Evolutionary conservation across 78 protist species (phyloP).

Genomic region (Cavenderia fasciculata): DNA sequence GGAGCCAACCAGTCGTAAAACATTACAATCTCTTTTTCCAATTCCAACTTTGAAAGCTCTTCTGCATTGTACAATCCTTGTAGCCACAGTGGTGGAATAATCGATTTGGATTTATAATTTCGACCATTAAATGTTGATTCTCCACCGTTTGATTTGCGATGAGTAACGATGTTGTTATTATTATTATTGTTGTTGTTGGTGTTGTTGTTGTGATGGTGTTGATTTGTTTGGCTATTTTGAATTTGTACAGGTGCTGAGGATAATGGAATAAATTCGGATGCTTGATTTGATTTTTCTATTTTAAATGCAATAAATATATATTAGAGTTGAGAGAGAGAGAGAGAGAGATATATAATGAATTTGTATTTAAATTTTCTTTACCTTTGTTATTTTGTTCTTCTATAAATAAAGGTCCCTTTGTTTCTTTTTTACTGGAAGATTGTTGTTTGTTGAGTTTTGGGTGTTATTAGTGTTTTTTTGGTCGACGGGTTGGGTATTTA

Average conservation of each 20-base stretch:
- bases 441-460: neutral
- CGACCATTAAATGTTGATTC: neutral
- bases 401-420: no score
- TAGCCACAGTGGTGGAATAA: slow-evolving; percentile 24
- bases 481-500: neutral
- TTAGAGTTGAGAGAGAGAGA: neutral
- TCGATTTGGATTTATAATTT: neutral
- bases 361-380: neutral
- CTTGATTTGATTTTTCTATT: neutral
- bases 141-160: neutral
- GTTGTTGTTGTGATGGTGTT: slow-evolving; percentile 8
- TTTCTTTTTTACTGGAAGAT: no score
- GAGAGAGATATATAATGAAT: neutral
- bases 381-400: neutral
- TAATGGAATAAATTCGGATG: neutral
- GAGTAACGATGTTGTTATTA: neutral
- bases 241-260: neutral
- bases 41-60: neutral
- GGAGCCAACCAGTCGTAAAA: slow-evolving; percentile 57
- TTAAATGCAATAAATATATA: no score
- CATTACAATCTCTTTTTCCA: slow-evolving; percentile 38
- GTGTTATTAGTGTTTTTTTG: neutral
- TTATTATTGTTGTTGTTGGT: neutral
- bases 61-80: slow-evolving; percentile 3
- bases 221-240: neutral